phyloP scores from a whole-genome alignment of 106 monocot genomes.

The Acanthochlamys bracteata region DNA sequence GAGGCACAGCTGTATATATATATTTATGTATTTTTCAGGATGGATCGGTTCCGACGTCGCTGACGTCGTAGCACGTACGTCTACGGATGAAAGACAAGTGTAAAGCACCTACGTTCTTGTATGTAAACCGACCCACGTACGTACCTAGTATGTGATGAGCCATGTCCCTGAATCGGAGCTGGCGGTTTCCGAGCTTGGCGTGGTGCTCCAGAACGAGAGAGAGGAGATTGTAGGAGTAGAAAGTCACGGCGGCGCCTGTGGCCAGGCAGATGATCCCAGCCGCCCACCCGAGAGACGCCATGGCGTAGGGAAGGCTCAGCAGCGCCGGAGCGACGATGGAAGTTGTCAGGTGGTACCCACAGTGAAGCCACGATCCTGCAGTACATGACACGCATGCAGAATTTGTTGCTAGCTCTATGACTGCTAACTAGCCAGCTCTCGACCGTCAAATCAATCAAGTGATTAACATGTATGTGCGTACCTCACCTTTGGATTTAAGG shows the following conservation, averaged over 20 bases:
- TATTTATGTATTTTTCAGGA: too few relatives aligned
- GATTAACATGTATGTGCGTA: too few relatives aligned
- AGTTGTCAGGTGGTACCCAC: constrained; percentile 84
- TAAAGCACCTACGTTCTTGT: too few relatives aligned
- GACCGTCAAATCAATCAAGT: too few relatives aligned
- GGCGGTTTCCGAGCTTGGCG: constrained; percentile 52
- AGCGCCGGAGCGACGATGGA: constrained; percentile 85
- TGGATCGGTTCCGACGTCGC: too few relatives aligned
- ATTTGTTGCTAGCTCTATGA: too few relatives aligned
- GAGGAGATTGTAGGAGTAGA: constrained; percentile 96
- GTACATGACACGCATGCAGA: too few relatives aligned
- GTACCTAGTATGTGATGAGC: constrained; percentile 62
- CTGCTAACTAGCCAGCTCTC: too few relatives aligned
- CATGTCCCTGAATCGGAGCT: constrained; percentile 84
- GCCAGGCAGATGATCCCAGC: constrained; percentile 40
- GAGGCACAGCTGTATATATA: too few relatives aligned
- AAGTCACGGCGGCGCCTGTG: constrained; percentile 51
- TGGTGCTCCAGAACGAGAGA: constrained; percentile 77
- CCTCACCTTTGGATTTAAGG: constrained; percentile 29
- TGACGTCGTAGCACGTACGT: too few relatives aligned
- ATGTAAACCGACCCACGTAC: too few relatives aligned
- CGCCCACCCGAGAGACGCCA: constrained; percentile 69
- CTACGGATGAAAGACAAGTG: too few relatives aligned
- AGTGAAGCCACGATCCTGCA: constrained; percentile 85
- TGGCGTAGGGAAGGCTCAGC: constrained; percentile 74